Evolutionary conservation across 257 asterid genomes (phyloP).

Genomic region (Ilex aquifolium): DNA sequence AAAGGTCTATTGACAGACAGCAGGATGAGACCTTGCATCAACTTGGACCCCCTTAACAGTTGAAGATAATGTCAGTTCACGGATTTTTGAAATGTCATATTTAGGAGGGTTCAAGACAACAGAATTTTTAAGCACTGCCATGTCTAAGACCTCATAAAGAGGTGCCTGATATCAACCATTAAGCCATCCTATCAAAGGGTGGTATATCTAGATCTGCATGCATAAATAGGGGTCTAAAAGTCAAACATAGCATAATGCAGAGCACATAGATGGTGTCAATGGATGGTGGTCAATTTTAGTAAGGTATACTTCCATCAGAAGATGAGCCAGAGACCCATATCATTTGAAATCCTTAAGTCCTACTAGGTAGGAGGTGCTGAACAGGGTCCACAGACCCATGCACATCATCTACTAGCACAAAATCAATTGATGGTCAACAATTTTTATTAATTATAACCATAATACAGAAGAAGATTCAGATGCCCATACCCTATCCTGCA

Average conservation of each 20-base stretch:
- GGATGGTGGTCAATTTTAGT: background rate
- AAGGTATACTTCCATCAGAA: no score
- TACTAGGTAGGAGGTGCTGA: background rate
- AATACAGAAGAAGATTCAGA: constrained; percentile 11
- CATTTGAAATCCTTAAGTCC: background rate
- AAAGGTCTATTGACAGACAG: background rate
- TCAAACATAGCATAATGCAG: constrained; percentile 11
- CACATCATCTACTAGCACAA: background rate
- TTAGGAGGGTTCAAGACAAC: background rate
- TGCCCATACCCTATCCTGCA: constrained; percentile 56
- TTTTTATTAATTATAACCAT: background rate
- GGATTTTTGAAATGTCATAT: background rate
- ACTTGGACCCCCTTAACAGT: background rate
- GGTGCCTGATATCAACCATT: background rate
- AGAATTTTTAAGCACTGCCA: background rate
- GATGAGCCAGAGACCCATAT: no score
- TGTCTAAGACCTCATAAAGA: background rate
- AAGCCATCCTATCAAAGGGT: background rate
- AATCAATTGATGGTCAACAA: background rate
- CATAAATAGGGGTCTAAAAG: constrained; percentile 6
- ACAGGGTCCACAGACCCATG: background rate
- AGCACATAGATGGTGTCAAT: background rate
- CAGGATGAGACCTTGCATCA: background rate
- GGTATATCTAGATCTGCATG: background rate
- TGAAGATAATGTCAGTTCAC: background rate